Percentiles rank a stretch among this genome's conserved stretches.
Evolutionary conservation across 306 rosid genomes (phyloP).

Genomic region (Glycine tomentella): DNA sequence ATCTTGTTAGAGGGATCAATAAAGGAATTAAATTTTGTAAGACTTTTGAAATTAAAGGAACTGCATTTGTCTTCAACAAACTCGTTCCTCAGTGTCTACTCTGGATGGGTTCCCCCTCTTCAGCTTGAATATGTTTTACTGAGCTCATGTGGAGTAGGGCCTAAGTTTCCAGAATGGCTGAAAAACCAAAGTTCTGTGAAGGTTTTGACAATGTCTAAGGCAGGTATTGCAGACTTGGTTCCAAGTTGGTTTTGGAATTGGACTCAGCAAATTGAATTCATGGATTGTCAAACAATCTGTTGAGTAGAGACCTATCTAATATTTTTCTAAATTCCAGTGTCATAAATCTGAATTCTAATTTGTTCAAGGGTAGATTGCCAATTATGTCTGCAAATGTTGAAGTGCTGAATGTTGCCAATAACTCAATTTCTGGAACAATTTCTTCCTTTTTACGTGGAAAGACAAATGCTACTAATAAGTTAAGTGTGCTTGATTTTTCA

Average conservation of each 20-base stretch:
- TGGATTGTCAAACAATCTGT: too few relatives aligned
- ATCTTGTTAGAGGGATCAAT: constrained; percentile 45
- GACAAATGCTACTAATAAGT: constrained; percentile 18
- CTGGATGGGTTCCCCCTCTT: constrained; percentile 51
- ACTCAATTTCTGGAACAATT: constrained; percentile 42
- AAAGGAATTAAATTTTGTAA: constrained; percentile 13
- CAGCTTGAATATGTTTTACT: constrained; percentile 22
- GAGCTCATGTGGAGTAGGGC: too few relatives aligned
- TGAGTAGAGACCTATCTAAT: too few relatives aligned
- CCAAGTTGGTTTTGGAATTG: too few relatives aligned
- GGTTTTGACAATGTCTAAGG: too few relatives aligned
- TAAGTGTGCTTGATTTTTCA: constrained; percentile 44
- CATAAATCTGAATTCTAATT: too few relatives aligned
- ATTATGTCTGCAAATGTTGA: constrained; percentile 17
- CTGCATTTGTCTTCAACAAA: constrained; percentile 44
- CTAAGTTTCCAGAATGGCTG: too few relatives aligned
- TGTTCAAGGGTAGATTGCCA: too few relatives aligned
- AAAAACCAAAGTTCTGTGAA: too few relatives aligned
- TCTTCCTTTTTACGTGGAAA: constrained; percentile 41
- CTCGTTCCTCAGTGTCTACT: constrained; percentile 31
- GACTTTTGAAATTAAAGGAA: constrained; percentile 31
- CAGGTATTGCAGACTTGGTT: too few relatives aligned
- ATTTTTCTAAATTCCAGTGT: too few relatives aligned
- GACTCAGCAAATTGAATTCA: too few relatives aligned
- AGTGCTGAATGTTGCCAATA: constrained; percentile 41